Evolutionary conservation across 148 eudicot genomes (phyloP).

Genomic region (Vaccinium macrocarpon): DNA sequence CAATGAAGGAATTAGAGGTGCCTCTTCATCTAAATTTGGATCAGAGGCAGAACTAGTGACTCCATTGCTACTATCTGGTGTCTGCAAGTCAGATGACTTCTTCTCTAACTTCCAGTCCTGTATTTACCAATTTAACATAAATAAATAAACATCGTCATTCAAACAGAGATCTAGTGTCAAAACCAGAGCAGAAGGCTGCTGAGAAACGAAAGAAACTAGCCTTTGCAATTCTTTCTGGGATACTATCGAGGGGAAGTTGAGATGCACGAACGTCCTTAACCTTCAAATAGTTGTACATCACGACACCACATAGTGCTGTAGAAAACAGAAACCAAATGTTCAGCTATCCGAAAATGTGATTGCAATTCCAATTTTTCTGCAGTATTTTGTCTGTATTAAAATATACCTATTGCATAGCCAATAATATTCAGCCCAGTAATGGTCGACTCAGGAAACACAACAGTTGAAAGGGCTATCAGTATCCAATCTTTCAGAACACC

Average conservation of each 20-base stretch:
- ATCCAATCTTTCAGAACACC: slow-evolving; percentile 95
- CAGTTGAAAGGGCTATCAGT: slow-evolving; percentile 85
- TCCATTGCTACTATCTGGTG: slow-evolving; percentile 17
- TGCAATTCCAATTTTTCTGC: background rate
- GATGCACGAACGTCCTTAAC: slow-evolving; percentile 53
- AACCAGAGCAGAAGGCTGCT: background rate
- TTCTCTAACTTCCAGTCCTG: slow-evolving; percentile 54
- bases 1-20: slow-evolving; percentile 46
- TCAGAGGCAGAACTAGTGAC: slow-evolving; percentile 30
- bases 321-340: background rate
- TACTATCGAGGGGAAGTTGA: slow-evolving; percentile 37
- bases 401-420: slow-evolving; percentile 87
- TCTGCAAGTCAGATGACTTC: slow-evolving; percentile 46
- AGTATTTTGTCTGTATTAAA: background rate
- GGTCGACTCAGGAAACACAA: slow-evolving; percentile 78
- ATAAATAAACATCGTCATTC: background rate
- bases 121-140: slow-evolving; percentile 7
- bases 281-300: slow-evolving; percentile 75
- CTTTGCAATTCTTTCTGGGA: slow-evolving; percentile 48
- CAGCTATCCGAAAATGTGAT: background rate
- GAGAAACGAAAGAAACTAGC: slow-evolving; percentile 19
- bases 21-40: slow-evolving; percentile 44
- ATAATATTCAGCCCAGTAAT: slow-evolving; percentile 80
- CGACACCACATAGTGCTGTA: slow-evolving; percentile 67
- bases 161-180: background rate